Conservation (phyloP, 2,329 filamentous ascomycete species). For the Fusarium virguliforme region DNA sequence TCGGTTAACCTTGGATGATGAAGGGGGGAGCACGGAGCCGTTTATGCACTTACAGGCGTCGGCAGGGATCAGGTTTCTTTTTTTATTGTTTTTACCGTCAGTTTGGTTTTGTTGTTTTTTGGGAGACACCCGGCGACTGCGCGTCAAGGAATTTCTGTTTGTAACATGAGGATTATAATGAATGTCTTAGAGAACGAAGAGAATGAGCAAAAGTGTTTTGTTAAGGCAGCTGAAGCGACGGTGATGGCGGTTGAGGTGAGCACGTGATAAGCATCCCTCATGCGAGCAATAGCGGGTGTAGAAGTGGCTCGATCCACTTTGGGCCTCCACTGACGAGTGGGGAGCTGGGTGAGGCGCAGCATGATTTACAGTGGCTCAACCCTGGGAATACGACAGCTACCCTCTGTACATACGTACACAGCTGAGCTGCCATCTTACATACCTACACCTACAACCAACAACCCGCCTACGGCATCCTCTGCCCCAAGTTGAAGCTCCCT, state of each 20-base stretch:
- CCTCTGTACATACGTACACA: constrained; percentile 1
- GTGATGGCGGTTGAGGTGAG: constrained; percentile 11
- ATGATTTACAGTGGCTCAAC: constrained; percentile 46
- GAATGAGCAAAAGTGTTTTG: constrained; percentile 10
- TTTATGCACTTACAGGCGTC: constrained; percentile 53
- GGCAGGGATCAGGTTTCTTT: constrained; percentile 46
- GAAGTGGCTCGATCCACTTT: constrained; percentile 35
- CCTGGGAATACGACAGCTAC: constrained; percentile 28
- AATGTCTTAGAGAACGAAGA: constrained; percentile 42
- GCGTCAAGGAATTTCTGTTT: constrained; percentile 47
- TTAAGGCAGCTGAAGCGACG: background rate
- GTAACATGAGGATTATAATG: constrained; percentile 48
- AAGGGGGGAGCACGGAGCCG: constrained; percentile 47
- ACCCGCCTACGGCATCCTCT: constrained; percentile 42
- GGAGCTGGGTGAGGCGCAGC: constrained; percentile 49
- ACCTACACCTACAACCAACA: constrained; percentile 44
- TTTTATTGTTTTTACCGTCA: constrained; percentile 33
- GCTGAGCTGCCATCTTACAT: background rate
- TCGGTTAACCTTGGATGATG: constrained; percentile 41
- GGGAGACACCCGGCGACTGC: constrained; percentile 43
- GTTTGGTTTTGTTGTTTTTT: constrained; percentile 31
- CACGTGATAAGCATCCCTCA: constrained; percentile 43
- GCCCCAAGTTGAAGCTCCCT: constrained; percentile 41
- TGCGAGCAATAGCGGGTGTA: constrained; percentile 19
- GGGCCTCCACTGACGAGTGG: constrained; percentile 28